These are phyloP conservation scores for Lactarius quietus DNA, from an alignment of 768 basidiomycete species.

Conservation along the genomic window DNA sequence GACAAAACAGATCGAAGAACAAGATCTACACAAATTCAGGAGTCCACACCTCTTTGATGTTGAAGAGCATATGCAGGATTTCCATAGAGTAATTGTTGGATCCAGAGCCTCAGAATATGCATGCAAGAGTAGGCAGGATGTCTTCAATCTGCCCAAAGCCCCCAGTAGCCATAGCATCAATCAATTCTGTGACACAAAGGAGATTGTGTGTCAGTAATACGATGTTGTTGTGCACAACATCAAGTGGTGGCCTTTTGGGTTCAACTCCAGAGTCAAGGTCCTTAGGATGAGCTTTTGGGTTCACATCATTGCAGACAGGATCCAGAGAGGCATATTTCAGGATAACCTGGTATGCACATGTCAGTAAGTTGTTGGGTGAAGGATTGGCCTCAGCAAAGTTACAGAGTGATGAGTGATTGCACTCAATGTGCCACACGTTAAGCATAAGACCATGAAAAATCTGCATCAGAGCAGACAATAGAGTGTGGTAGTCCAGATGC, in stretches of 20 bases:
- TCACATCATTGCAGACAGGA: neutral
- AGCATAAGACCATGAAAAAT: neutral
- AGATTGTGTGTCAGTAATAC: neutral
- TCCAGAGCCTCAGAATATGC: neutral
- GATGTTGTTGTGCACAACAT: no score
- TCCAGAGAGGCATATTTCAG: neutral
- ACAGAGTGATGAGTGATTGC: neutral
- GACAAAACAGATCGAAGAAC: no score
- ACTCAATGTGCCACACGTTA: neutral
- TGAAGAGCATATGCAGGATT: neutral
- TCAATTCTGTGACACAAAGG: neutral
- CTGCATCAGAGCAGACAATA: neutral
- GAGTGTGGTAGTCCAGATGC: slow-evolving; percentile 1
- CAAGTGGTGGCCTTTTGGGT: no score
- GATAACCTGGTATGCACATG: no score
- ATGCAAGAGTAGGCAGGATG: neutral
- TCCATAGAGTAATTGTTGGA: neutral
- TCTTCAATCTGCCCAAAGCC: slow-evolving; percentile 2
- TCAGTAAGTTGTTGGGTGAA: neutral
- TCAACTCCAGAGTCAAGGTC: no score
- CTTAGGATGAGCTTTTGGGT: neutral
- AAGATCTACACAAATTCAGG: neutral
- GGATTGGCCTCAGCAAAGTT: neutral
- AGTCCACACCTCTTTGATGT: neutral
- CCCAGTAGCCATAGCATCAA: neutral